Conservation (phyloP, 1,139 yeast species). For the Wickerhamomyces sp. region DNA sequence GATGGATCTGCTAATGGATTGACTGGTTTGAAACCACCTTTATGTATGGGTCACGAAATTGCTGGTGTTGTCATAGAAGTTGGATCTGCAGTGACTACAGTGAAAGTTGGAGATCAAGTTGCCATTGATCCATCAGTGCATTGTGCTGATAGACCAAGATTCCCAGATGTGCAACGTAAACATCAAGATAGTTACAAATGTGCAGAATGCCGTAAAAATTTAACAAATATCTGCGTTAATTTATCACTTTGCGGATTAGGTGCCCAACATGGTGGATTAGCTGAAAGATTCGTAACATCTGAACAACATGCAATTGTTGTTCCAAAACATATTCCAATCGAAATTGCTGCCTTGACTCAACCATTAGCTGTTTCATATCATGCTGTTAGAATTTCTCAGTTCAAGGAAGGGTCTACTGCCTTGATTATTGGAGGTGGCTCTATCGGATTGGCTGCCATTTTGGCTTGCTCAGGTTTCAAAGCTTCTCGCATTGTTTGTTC, state of each 20-base stretch:
- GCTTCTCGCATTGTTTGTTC: constrained; percentile 37
- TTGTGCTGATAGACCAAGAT: constrained; percentile 36
- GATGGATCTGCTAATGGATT: constrained; percentile 29
- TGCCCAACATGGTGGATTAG: constrained; percentile 41
- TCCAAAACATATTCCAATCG: constrained; percentile 36
- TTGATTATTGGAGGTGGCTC: constrained; percentile 48
- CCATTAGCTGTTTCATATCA: constrained; percentile 47
- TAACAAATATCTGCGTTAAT: constrained; percentile 43
- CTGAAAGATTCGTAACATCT: constrained; percentile 38
- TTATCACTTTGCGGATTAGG: constrained; percentile 44
- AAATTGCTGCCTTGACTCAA: constrained; percentile 43
- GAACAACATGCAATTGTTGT: constrained; percentile 35
- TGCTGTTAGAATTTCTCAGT: constrained; percentile 37
- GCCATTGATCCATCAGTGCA: constrained; percentile 52
- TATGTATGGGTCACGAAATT: constrained; percentile 57
- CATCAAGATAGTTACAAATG: constrained; percentile 29
- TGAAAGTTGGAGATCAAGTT: constrained; percentile 37
- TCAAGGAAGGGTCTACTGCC: constrained; percentile 37
- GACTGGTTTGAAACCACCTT: constrained; percentile 31
- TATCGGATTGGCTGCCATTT: constrained; percentile 45
- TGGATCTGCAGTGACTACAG: constrained; percentile 31
- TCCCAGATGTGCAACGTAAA: constrained; percentile 18
- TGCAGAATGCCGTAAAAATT: constrained; percentile 39
- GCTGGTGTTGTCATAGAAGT: constrained; percentile 34
- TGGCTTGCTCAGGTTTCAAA: constrained; percentile 41